Conservation (phyloP, 2,329 filamentous ascomycete genomes). For the Lecanoromycetidae sp. region DNA sequence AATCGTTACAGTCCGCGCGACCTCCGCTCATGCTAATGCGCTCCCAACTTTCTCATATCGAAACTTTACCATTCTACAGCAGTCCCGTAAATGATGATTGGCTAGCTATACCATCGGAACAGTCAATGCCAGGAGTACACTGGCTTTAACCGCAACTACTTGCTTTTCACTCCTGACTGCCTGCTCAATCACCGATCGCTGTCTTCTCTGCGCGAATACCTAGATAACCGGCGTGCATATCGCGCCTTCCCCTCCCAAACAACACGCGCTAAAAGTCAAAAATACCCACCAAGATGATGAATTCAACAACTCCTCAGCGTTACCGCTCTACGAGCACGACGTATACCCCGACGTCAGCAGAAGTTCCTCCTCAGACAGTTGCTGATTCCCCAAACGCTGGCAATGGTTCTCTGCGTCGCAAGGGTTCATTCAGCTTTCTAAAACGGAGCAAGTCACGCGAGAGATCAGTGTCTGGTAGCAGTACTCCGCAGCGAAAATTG, state of each 20-base stretch:
- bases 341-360: background rate
- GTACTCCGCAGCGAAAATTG: slow-evolving; percentile 17
- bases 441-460: slow-evolving; percentile 58
- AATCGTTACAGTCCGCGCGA: no score
- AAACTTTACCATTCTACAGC: no score
- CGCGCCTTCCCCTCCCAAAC: slow-evolving; percentile 12
- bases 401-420: slow-evolving; percentile 16
- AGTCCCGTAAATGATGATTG: no score
- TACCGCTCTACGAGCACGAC: background rate
- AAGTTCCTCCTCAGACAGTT: background rate
- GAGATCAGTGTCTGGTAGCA: slow-evolving; percentile 11
- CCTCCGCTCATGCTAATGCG: no score
- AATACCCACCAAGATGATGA: slow-evolving; percentile 23
- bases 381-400: background rate
- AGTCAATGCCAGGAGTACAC: no score
- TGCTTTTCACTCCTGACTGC: background rate
- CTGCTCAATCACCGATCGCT: slow-evolving; percentile 3
- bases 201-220: slow-evolving; percentile 3
- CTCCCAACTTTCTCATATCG: no score
- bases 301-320: slow-evolving; percentile 3
- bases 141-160: no score
- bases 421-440: slow-evolving; percentile 41
- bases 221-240: slow-evolving; percentile 6
- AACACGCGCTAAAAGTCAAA: background rate
- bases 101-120: no score